Base-by-base conservation (phyloP, 1,284 basidiomycete genomes). In the Fomes fomentarius region DNA sequence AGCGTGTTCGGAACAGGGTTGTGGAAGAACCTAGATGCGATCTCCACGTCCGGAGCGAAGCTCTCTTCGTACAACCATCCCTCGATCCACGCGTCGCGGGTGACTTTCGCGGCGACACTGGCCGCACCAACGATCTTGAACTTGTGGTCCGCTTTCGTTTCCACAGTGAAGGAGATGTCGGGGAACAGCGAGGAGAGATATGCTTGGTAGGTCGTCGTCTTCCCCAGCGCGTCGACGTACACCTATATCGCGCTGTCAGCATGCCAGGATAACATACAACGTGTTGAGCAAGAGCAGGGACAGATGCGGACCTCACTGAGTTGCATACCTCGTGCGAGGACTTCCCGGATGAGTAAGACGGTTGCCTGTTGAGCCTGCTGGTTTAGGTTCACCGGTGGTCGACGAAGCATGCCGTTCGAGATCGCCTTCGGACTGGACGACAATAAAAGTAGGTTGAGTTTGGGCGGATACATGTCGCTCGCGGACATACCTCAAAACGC, bases 91-190 rank as follows among this genome's bases (percentile, higher is more conserved):
- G 89, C 83, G 67, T 99, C 96, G 59, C 96, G 79, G 0, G 96
- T 99, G 22, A 96, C 95, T 73, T 99, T 99, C 4, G 96, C 96
- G 4, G 95, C 93, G 28, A 99, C 94, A 69, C 92, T 95, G 2
- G 96, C 97, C 6, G 96, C 96, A 19, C 94, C 92, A 52, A 99
- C 97, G 58, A 99, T 95, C 65, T 96, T 97, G 80, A 88, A 99
- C 62, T 94, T 87, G 17, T 90, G 90, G 70, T 99, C 96, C 14
- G 96, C 96, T 74, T 99, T 98, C 25, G 86, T 86, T 17, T 89
- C 85, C 12, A 99, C 96, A 0, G 92, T 95, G 70, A 98, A 96
- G 38, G 80, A 75, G 60, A 96, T 89, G 2, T 84, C 85, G 0
- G 93, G 91, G 70, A 97, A 98, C 40, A 87, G 69, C 9, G 79